Percentiles rank a stretch among this genome's conserved stretches.
These are phyloP conservation scores for Neurospora tetraspora DNA, from an alignment of 495 filamentous ascomycete species.

Conservation along the genomic window DNA sequence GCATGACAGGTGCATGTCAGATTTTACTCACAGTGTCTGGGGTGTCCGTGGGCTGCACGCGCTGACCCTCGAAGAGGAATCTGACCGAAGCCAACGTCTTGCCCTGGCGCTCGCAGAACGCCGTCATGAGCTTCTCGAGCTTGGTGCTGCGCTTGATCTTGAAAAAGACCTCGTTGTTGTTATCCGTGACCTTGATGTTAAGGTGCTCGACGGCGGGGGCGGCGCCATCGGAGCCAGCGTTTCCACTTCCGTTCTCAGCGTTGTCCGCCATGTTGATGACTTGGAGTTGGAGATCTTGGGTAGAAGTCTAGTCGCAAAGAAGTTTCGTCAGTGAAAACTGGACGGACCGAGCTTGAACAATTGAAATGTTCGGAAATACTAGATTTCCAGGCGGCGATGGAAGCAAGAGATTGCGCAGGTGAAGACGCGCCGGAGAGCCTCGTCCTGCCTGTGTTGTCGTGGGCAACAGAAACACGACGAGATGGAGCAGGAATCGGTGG, in stretches of 20 bases:
- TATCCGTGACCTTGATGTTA: slow-evolving; percentile 99
- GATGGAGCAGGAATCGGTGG: neutral
- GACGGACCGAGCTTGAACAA: neutral
- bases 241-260: slow-evolving; percentile 45
- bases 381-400: neutral
- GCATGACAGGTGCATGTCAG: neutral
- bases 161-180: slow-evolving; percentile 99
- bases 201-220: slow-evolving; percentile 62
- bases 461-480: neutral
- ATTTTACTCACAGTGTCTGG: slow-evolving; percentile 72
- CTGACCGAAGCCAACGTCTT: slow-evolving; percentile 76
- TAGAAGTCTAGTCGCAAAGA: neutral
- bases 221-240: slow-evolving; percentile 31
- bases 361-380: neutral
- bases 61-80: slow-evolving; percentile 90
- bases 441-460: neutral
- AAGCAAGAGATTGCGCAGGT: neutral
- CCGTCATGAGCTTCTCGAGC: slow-evolving; percentile 97
- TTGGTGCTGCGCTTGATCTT: slow-evolving; percentile 98
- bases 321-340: neutral
- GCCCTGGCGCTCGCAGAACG: slow-evolving; percentile 94
- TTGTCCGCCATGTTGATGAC: slow-evolving; percentile 42
- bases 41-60: slow-evolving; percentile 80
- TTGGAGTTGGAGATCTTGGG: neutral
- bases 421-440: neutral